Evolutionary conservation across 2,329 filamentous ascomycete species (phyloP), one percentile per base, ranked within the genome.

Genomic region (Sordariomycetes sp.): DNA sequence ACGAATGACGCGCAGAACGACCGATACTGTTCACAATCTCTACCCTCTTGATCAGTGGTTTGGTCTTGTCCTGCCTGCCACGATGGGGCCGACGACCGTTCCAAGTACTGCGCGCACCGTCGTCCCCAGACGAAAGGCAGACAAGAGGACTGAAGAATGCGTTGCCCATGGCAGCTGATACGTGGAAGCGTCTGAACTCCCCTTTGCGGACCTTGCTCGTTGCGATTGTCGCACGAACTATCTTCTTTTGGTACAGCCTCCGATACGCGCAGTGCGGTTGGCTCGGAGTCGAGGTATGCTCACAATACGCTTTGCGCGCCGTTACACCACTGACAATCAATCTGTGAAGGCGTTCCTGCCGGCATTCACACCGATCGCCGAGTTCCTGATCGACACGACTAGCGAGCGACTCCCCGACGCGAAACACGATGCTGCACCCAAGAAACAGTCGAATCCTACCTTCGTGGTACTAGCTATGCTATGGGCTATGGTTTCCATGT

Each of bases 291-390:
- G 28, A 21, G 25, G 27, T 32, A 11, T 10, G 30, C n/a, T 12
- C 7, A 8, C 21, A 8, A 20, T 26, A 19, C 14, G 15, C 2
- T 28, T 6, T 14, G 15, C 6, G 10, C 2, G 2, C n/a, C n/a
- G 27, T 12, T 5, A 23, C 21, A 35, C 15, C 33, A 12, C 19
- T 25, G 16, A 31, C 28, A 31, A 7, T 34, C 8, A 18, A n/a
- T 11, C 18, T 20, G 9, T 16, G 9, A n/a, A 58, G 56, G 43
- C 51, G 5, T 53, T 58, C 34, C 45, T 59, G 7, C 57, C 40
- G 2, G 12, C 40, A 5, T 21, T 37, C n/a, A 20, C 18, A 7
- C 27, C 40, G 3, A 7, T 39, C 6, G 10, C 15, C 21, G n/a
- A 31, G 21, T 20, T 4, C 17, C 25, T n/a, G 5, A 10, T n/a